Base-by-base conservation (phyloP, 2,329 filamentous ascomycete genomes). In the Aspergillus bombycis region DNA sequence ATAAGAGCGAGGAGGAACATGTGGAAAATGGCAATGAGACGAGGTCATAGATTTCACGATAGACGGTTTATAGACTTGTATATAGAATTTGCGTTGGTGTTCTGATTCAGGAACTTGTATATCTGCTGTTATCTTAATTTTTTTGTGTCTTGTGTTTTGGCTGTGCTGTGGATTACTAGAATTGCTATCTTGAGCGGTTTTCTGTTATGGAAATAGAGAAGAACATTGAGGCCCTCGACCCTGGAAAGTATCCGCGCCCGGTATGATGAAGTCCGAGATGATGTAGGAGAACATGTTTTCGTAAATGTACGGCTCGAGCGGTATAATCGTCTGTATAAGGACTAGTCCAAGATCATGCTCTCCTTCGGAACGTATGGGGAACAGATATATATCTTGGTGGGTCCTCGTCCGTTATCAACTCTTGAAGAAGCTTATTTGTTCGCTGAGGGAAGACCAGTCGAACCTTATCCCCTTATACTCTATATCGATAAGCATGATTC, bases 21-120 rank as follows among this genome's bases (percentile, higher is more conserved):
- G 60, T 61, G 16, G 83, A 78, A 91, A 95, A 60, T 45, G 55
- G 45, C 23, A 48, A 52, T 8, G 52, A 23, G 30, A 21, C 52
- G 19, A 23, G 21, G 11, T 4, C 11, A 54, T 54, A 54, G 30
- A 21, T 30, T 8, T 52, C 26, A 21, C 4, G 19, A 50, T 32
- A 52, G 34, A 53, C 46, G 32, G 23, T 32, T 16, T 43, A 52
- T 54, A 54, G 50, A 60, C n/a, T 41, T 60, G 45, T 60, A 38
- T 34, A 50, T 52, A 59, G 57, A 58, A 21, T 26, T 32, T 21
- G 52, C 7, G 52, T 14, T 16, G 16, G 32, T 30, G 30, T 16
- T 28, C 23, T 48, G 38, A 41, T n/a, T 41, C n/a, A n/a, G 38
- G 7, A 41, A 4, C 38, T 19, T 41, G 38, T n/a, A 41, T 41